phyloP scores from a whole-genome alignment of 2,329 filamentous ascomycete species.

The Colletotrichum filicis region DNA sequence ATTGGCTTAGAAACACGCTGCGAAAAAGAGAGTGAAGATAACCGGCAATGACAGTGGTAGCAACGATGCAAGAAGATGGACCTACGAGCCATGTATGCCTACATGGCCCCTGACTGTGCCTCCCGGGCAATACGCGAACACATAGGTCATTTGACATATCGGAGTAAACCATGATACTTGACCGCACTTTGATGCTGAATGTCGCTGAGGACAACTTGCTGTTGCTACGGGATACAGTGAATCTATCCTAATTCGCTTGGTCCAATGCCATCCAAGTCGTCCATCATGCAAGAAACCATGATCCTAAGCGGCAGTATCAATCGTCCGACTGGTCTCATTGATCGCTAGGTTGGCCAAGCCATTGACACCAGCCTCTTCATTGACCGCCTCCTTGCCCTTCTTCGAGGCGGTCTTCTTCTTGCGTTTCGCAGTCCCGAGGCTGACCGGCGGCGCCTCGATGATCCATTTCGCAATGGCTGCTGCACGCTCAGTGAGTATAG shows the following conservation, averaged over 20 bases:
- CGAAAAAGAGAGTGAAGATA: no score
- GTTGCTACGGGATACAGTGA: neutral
- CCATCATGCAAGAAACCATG: neutral
- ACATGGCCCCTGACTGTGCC: no score
- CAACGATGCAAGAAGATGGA: no score
- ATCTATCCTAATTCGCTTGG: neutral
- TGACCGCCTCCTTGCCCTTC: neutral
- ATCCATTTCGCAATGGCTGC: slow-evolving; percentile 78
- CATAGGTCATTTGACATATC: neutral
- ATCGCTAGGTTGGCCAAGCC: neutral
- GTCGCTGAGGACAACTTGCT: neutral
- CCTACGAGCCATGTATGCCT: no score
- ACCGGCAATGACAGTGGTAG: no score
- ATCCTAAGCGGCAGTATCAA: slow-evolving; percentile 7
- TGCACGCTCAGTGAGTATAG: slow-evolving; percentile 76
- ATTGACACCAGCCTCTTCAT: neutral
- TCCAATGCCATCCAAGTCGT: neutral
- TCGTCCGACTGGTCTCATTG: slow-evolving; percentile 7
- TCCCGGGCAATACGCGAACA: neutral
- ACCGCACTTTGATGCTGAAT: neutral
- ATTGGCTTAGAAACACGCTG: no score
- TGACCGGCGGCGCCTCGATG: slow-evolving; percentile 61
- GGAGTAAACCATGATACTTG: neutral
- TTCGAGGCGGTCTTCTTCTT: slow-evolving; percentile 44
- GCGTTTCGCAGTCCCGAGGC: slow-evolving; percentile 48